Evolutionary conservation across 1,139 yeast species (phyloP), one percentile per base, ranked within the genome.

Genomic region (Ogataea hybrid): DNA sequence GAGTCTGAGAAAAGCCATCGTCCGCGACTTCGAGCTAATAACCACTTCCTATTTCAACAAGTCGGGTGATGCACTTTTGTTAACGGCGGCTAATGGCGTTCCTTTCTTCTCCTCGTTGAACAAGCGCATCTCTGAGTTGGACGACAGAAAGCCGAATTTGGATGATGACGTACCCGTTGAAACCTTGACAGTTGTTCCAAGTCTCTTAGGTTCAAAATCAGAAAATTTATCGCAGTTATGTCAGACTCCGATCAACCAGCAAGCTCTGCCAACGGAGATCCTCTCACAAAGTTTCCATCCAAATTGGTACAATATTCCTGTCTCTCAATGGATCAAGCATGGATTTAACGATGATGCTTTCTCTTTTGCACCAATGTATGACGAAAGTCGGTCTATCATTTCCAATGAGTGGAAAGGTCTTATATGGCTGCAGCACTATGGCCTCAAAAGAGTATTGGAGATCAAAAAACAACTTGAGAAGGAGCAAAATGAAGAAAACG

Each of bases 381-480:
- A 89, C 60, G 88, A 85, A 62, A 74, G 76, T 33, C 81, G 79
- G 21, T 71, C 85, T 2, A 82, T 87, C 7, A 69, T 88, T 6
- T 76, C 84, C 18, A 76, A 77, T 17, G 73, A 73, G 11, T 75
- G 81, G 46, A 82, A 84, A 47, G 80, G 84, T 1, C 69, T 79
- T 18, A 76, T 86, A 7, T 90, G 97, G 96, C 72, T 81, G 45
- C 87, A 84, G 52, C 88, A 80, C 58, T 69, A 82, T 35, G 94
- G 94, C 0, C 71, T 71, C 41, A 68, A 69, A 36, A 71, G 77
- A 42, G 63, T 81, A 23, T 62, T 62, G 11, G 64, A 69, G 16
- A 64, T 67, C 32, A 70, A 65, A 44, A 53, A 55, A 36, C 51
- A 23, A n/a, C n/a, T 23, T 11, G 12, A 11, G 27, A n/a, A 8